Conservation (phyloP, 176 grass and related monocot genomes). For the Pontederia paniculata region DNA sequence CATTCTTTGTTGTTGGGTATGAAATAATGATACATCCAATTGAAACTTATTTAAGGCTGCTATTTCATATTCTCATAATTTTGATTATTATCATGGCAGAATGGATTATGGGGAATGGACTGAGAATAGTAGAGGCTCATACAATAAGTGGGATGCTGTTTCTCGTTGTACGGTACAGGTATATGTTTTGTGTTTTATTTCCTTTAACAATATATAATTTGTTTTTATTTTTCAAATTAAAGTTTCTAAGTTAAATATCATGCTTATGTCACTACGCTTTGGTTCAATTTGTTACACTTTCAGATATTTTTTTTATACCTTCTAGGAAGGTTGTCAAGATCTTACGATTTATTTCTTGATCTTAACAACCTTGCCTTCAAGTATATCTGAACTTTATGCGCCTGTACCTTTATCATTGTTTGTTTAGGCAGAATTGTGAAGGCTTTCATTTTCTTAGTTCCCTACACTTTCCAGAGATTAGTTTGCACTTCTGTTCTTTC, state of each 20-base stretch:
- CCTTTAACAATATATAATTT: background rate
- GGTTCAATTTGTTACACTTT: too few relatives aligned
- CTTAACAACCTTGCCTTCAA: too few relatives aligned
- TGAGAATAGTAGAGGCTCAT: conserved; percentile 54
- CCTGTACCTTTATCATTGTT: too few relatives aligned
- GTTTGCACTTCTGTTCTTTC: too few relatives aligned
- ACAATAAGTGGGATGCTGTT: conserved; percentile 96
- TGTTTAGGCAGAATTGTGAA: too few relatives aligned
- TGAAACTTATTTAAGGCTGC: background rate
- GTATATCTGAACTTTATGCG: too few relatives aligned
- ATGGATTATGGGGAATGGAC: conserved; percentile 98
- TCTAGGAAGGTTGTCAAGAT: too few relatives aligned
- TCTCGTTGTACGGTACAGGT: conserved; percentile 89
- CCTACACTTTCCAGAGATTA: too few relatives aligned
- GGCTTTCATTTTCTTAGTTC: too few relatives aligned
- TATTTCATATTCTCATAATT: background rate
- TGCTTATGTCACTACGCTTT: too few relatives aligned
- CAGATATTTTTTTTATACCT: too few relatives aligned
- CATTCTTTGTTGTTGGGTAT: conserved; percentile 85
- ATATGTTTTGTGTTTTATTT: background rate
- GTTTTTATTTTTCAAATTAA: background rate
- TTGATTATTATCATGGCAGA: conserved; percentile 27
- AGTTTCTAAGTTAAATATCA: background rate
- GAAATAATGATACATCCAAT: conserved; percentile 4
- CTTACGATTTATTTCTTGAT: too few relatives aligned